Evolutionary conservation across 2,329 filamentous ascomycete genomes (phyloP).

Genomic region (Cercospora sesami): DNA sequence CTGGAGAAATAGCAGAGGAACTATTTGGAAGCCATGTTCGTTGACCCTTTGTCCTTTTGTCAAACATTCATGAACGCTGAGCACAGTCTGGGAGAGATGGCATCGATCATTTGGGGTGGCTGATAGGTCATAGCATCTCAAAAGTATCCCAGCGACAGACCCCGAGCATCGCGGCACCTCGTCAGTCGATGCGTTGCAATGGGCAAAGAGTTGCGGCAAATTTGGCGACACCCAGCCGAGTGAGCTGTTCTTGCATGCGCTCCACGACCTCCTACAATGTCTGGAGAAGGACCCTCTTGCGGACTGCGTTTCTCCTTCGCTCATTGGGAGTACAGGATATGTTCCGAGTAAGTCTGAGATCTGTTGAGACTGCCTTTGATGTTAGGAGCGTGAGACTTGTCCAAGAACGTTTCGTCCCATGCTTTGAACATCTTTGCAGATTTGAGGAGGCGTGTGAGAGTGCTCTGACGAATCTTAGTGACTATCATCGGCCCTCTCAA

Average conservation of each 20-base stretch:
- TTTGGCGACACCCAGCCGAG: constrained; percentile 66
- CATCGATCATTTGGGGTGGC: neutral
- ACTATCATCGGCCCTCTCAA: constrained; percentile 69
- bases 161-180: constrained; percentile 18
- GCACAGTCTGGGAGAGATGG: neutral
- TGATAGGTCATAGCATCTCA: constrained; percentile 25
- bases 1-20: constrained; percentile 31
- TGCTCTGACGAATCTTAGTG: constrained; percentile 49
- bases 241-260: constrained; percentile 67
- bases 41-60: neutral
- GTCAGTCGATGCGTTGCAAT: constrained; percentile 43
- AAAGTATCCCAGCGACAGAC: constrained; percentile 24
- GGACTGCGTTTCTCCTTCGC: constrained; percentile 59
- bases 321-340: constrained; percentile 61
- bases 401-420: neutral
- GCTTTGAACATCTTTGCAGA: neutral
- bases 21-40: constrained; percentile 31
- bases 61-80: constrained; percentile 4
- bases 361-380: neutral
- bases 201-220: constrained; percentile 62
- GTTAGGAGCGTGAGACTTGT: neutral
- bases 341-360: neutral
- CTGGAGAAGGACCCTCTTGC: constrained; percentile 54
- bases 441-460: neutral
- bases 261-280: constrained; percentile 62